phyloP scores from a whole-genome alignment of 108 stramenopile genomes.

The Cyclotella kingstonii region DNA sequence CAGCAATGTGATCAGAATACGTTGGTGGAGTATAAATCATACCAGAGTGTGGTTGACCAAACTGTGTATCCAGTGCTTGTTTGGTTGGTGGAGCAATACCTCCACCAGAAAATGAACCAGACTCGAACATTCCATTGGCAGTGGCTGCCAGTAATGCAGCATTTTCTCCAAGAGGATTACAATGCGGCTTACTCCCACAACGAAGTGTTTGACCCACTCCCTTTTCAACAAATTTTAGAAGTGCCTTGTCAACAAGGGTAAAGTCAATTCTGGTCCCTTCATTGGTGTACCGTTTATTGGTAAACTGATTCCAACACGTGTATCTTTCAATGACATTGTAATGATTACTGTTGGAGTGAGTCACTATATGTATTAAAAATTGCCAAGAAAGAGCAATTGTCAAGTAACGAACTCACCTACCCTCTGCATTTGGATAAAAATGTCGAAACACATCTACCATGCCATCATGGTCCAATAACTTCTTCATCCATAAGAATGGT shows the following conservation, averaged over 20 bases:
- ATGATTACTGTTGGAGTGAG: not conserved
- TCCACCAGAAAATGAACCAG: constrained; percentile 80
- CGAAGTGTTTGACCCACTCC: constrained; percentile 48
- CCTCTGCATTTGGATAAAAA: constrained; percentile 80
- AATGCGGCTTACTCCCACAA: constrained; percentile 43
- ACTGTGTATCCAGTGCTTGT: constrained; percentile 73
- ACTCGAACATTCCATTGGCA: constrained; percentile 65
- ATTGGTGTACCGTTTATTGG: constrained; percentile 80
- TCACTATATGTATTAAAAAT: not conserved
- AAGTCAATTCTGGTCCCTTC: constrained; percentile 89
- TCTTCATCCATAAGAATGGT: constrained; percentile 63
- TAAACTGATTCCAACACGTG: constrained; percentile 91
- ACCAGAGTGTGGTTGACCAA: constrained; percentile 76
- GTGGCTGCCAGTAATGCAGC: constrained; percentile 83
- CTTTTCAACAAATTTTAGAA: constrained; percentile 45
- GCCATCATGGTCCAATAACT: constrained; percentile 58
- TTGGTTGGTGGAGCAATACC: constrained; percentile 73
- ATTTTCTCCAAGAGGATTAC: constrained; percentile 59
- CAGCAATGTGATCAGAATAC: constrained; percentile 88
- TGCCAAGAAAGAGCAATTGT: not conserved
- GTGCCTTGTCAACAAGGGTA: constrained; percentile 66
- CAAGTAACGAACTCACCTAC: constrained; percentile 17
- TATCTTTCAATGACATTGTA: constrained; percentile 36
- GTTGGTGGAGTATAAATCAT: constrained; percentile 90
- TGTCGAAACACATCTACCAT: constrained; percentile 88